phyloP scores from a whole-genome alignment of 768 basidiomycete genomes.

The Mycena olivaceomarginata region DNA sequence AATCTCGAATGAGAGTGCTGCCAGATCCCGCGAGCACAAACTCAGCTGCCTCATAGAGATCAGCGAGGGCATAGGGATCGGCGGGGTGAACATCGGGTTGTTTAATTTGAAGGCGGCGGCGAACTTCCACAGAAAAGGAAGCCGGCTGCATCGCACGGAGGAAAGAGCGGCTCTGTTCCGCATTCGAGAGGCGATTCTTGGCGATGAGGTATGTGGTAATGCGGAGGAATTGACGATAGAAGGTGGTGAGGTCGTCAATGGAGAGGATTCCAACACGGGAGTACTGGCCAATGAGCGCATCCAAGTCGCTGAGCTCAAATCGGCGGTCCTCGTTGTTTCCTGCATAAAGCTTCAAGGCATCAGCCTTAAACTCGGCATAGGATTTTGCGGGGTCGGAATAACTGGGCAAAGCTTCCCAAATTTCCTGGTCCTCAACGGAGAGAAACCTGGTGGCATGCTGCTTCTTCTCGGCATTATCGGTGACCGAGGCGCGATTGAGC shows the following conservation, averaged over 20 bases:
- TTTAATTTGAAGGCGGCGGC: background rate
- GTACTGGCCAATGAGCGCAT: background rate
- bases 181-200: background rate
- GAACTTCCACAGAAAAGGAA: background rate
- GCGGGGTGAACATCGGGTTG: background rate
- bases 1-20: background rate
- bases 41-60: background rate
- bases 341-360: background rate
- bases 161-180: background rate
- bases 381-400: background rate
- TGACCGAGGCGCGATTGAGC: background rate
- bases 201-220: background rate
- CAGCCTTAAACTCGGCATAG: background rate
- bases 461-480: background rate
- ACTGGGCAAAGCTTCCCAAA: background rate
- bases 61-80: background rate
- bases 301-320: background rate
- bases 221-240: background rate
- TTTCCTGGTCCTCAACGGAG: background rate
- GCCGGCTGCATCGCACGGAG: background rate
- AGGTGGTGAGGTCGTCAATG: background rate
- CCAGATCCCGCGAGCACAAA: no score
- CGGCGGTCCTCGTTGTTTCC: background rate
- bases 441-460: background rate
- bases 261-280: background rate